phyloP scores from a whole-genome alignment of 2,329 filamentous ascomycete species.

The Waltergamsia citrina region DNA sequence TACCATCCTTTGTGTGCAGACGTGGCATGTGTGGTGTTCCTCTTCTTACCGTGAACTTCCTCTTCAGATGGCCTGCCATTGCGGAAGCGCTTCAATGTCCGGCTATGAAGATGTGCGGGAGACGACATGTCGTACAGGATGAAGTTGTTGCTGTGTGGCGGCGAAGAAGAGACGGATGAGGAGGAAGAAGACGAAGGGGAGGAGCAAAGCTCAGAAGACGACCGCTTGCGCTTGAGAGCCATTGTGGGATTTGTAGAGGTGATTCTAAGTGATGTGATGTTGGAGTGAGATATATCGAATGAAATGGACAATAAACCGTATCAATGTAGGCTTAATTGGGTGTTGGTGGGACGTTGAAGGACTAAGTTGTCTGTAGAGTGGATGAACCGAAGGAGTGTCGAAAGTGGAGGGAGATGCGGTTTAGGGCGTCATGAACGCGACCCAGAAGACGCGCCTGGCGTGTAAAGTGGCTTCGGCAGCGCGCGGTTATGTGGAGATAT shows the following conservation, averaged over 20 bases:
- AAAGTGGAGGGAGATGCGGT: no score
- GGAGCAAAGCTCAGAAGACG: slow-evolving; percentile 44
- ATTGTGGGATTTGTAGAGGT: slow-evolving; percentile 24
- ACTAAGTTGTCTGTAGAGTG: no score
- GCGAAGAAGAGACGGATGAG: slow-evolving; percentile 32
- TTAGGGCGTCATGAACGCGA: no score
- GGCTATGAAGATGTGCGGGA: slow-evolving; percentile 37
- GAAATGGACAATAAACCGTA: no score
- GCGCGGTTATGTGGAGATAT: no score
- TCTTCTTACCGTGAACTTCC: slow-evolving; percentile 42
- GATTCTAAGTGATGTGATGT: not conserved
- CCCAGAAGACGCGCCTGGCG: no score
- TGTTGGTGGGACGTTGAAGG: no score
- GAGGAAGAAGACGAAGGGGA: slow-evolving; percentile 31
- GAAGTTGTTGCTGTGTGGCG: slow-evolving; percentile 13
- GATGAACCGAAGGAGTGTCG: no score
- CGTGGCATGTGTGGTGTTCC: no score
- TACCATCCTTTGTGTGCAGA: slow-evolving; percentile 4
- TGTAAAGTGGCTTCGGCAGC: no score
- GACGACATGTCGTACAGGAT: slow-evolving; percentile 20
- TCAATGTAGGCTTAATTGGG: no score
- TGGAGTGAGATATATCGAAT: not conserved
- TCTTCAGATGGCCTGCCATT: slow-evolving; percentile 47
- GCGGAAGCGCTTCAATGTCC: slow-evolving; percentile 53
- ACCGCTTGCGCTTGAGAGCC: slow-evolving; percentile 56